A percentile compares a stretch with the other conserved stretches of the same genome.
Conservation (phyloP, 1,284 basidiomycete genomes). For the Cutaneotrichosporon sp. region DNA sequence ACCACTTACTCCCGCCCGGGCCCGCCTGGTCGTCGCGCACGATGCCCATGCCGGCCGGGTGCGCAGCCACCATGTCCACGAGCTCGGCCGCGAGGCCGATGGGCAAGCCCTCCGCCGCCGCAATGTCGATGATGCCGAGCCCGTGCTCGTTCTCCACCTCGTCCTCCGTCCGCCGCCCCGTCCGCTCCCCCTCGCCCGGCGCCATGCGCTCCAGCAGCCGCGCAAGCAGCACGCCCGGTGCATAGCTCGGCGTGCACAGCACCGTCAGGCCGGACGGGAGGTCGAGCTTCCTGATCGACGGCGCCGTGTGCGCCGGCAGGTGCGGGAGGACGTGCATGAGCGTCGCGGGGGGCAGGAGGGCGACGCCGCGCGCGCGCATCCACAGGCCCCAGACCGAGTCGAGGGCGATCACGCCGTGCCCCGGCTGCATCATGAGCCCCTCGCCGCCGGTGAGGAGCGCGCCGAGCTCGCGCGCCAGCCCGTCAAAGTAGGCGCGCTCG, state of each 20-base stretch:
- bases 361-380: conserved; percentile 93
- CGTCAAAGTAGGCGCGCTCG: conserved; percentile 75
- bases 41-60: conserved; percentile 47
- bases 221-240: conserved; percentile 64
- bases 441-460: conserved; percentile 60
- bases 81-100: conserved; percentile 73
- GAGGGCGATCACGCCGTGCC: conserved; percentile 72
- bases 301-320: conserved; percentile 67
- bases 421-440: conserved; percentile 42
- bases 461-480: conserved; percentile 81
- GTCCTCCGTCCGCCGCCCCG: conserved; percentile 51
- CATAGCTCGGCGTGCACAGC: conserved; percentile 77
- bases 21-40: conserved; percentile 70
- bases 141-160: conserved; percentile 36
- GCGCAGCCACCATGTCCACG: conserved; percentile 58
- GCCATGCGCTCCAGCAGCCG: conserved; percentile 63
- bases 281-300: conserved; percentile 67
- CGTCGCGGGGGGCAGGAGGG: conserved; percentile 83
- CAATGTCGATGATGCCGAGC: conserved; percentile 61
- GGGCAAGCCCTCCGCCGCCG: conserved; percentile 66
- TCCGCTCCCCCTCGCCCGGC: conserved; percentile 43
- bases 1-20: conserved; percentile 64
- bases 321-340: conserved; percentile 72
- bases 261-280: conserved; percentile 76
- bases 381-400: conserved; percentile 98